Evolutionary conservation across 2,329 filamentous ascomycete species (phyloP), one percentile per base, ranked within the genome.

Genomic region (Colletotrichum sp.): DNA sequence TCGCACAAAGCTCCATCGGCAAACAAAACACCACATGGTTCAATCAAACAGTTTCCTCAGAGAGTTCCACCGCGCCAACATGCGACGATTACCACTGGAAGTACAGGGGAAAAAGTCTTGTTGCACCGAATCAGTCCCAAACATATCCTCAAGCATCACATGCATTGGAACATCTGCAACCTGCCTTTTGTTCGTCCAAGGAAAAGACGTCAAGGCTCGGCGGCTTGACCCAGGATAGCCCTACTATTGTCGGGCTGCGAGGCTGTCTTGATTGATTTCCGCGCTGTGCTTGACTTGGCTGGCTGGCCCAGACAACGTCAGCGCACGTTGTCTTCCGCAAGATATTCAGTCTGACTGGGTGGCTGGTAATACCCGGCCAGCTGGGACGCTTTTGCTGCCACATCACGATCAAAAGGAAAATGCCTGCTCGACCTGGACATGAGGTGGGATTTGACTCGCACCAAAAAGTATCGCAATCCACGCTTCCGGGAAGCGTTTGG

Each of bases 21-120:
- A 71, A 75, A 52, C 72, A 72, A 70, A 52, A 64, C 65, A 68
- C 65, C 69, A 60, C 49, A 62, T 52, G 69, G 59, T 64, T 74
- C 72, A 64, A 70, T 63, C 44, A 44, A 74, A 71, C 28, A 39
- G 24, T 34, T 34, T 34, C 62, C 24, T 59, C 32, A 4, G 32
- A 32, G 26, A 8, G 34, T 49, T 57, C n/a, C 36, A 39, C 69
- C 18, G 34, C 55, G 28, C 36, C 28, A 24, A 65, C 36, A 16
- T 62, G 68, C 49, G 59, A 75, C 68, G 24, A 52, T 30, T 55
- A 28, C 62, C 36, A 30, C 34, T 36, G 24, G 60, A 34, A 44
- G 36, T 26, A 30, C 72, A 57, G 34, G 18, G 28, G 8, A 49
- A 30, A 34, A 7, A 34, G 32, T 21, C 28, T 39, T 24, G 52